Evolutionary conservation across 768 basidiomycete species (phyloP), one percentile per base, ranked within the genome.

Genomic region (Melanogaster broomeanus): DNA sequence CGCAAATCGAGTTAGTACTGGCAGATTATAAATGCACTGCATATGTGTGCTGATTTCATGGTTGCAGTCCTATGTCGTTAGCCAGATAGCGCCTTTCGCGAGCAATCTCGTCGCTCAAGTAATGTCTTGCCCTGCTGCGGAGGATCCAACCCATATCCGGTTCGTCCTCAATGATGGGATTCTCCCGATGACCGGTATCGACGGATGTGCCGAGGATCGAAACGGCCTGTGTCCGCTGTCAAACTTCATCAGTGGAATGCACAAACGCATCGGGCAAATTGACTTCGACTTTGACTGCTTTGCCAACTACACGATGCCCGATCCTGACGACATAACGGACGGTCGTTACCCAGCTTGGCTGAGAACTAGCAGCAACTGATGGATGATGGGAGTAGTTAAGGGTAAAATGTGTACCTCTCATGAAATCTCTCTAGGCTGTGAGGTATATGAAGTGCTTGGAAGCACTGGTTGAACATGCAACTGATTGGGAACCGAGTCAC

Each of bases 81-180:
- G 73, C 30, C 70, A 75, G 54, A 68, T 77, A 54, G 68, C 70
- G 7, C 77, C 79, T 3, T 80, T 81, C 60, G 75, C 74, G 0
- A 65, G 77, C n/a, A 76, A 79, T 59, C 64, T 80, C 33, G 74
- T 77, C 24, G 70, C 73, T 30, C 79, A 81, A 52, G 70, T 80
- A 8, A 61, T 79, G 33, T 63, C 68, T 11, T 80, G 77, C 58
- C 64, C 68, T 28, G 65, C 60, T 39, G 48, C 50, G 7, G 44
- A 55, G 37, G 49, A 61, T 3, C 57, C 64, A 6, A 64, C 68
- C 13, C 61, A 72, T 48, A 73, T 79, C 51, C 66, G 78, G 16
- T 72, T 75, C 63, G 67, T 79, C 41, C 65, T 79, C 22, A 82
- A 82, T 59, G 80, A 82, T 57, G 79, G 68, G 2, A 69, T 75